Percentiles rank a stretch among this genome's conserved stretches.
Evolutionary conservation across 768 basidiomycete species (phyloP).

Genomic region (Phaffia australis): DNA sequence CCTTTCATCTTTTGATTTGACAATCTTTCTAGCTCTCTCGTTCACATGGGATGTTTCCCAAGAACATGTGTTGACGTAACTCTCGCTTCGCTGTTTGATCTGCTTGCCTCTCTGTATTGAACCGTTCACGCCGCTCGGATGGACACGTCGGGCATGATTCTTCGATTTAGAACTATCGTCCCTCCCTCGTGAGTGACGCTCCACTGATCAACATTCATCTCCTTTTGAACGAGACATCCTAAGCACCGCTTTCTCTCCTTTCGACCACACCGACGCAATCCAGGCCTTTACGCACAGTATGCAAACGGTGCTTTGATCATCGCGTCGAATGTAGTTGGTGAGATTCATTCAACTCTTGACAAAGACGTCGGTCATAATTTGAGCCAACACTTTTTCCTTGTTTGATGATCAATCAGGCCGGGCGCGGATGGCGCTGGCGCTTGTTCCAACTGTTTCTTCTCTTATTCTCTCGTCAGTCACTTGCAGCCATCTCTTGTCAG

Average conservation of each 20-base stretch:
- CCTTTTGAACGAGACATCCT: too few species aligned
- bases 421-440: conserved; percentile 6
- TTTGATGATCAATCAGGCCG: neutral
- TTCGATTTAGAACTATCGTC: too few species aligned
- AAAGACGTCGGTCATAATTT: too few species aligned
- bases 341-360: too few species aligned
- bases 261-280: neutral
- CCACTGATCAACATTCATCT: too few species aligned
- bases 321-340: conserved; percentile 10
- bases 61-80: too few species aligned
- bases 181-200: too few species aligned
- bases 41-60: neutral
- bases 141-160: too few species aligned
- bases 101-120: too few species aligned
- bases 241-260: neutral
- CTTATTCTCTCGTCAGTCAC: neutral
- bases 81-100: too few species aligned
- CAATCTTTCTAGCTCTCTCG: neutral
- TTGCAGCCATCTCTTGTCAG: neutral
- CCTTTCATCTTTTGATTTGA: neutral
- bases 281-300: neutral
- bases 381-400: too few species aligned
- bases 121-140: too few species aligned
- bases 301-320: conserved; percentile 14
- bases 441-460: conserved; percentile 11